A percentile compares a stretch with the other conserved stretches of the same genome.
Evolutionary conservation across 2,329 filamentous ascomycete genomes (phyloP).

Genomic region (Stachybotrys chlorohalonatus): DNA sequence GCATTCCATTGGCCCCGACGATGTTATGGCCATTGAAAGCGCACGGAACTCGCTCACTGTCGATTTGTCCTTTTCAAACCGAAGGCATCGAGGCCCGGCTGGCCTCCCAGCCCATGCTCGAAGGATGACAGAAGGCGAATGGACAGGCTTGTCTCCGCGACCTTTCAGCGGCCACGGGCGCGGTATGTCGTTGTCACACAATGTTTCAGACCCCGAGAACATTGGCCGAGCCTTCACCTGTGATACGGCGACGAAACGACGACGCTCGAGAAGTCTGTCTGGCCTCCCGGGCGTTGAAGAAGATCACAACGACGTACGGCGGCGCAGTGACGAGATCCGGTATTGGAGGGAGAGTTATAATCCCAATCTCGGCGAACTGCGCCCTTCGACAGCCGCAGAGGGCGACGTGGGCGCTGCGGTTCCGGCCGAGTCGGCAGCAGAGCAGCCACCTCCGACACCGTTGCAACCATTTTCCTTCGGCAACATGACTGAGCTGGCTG

Average conservation of each 20-base stretch:
- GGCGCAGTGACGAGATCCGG: slow-evolving; percentile 54
- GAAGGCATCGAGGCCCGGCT: slow-evolving; percentile 11
- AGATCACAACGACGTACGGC: slow-evolving; percentile 26
- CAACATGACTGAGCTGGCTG: slow-evolving; percentile 36
- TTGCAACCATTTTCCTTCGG: slow-evolving; percentile 48
- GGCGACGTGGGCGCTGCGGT: slow-evolving; percentile 18
- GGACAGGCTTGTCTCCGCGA: slow-evolving; percentile 48
- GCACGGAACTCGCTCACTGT: slow-evolving; percentile 43
- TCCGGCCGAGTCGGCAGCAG: slow-evolving; percentile 18
- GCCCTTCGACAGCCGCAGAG: slow-evolving; percentile 37
- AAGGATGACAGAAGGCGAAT: slow-evolving; percentile 26
- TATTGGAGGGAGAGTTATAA: slow-evolving; percentile 56
- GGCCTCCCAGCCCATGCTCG: slow-evolving; percentile 3
- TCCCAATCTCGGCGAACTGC: slow-evolving; percentile 39
- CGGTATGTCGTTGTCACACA: slow-evolving; percentile 27
- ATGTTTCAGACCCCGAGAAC: slow-evolving; percentile 36
- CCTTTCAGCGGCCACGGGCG: slow-evolving; percentile 52
- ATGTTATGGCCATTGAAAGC: slow-evolving; percentile 43
- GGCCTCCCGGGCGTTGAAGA: slow-evolving; percentile 36
- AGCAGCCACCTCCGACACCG: slow-evolving; percentile 26
- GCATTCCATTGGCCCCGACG: slow-evolving; percentile 49
- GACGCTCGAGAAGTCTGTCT: slow-evolving; percentile 52
- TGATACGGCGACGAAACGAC: slow-evolving; percentile 37
- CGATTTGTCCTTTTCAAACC: slow-evolving; percentile 28
- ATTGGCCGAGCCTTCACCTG: slow-evolving; percentile 56